Percentiles rank a stretch among this genome's conserved stretches.
Conservation (phyloP, 371 early-diverging fungal species). For the Mortierella sp. region DNA sequence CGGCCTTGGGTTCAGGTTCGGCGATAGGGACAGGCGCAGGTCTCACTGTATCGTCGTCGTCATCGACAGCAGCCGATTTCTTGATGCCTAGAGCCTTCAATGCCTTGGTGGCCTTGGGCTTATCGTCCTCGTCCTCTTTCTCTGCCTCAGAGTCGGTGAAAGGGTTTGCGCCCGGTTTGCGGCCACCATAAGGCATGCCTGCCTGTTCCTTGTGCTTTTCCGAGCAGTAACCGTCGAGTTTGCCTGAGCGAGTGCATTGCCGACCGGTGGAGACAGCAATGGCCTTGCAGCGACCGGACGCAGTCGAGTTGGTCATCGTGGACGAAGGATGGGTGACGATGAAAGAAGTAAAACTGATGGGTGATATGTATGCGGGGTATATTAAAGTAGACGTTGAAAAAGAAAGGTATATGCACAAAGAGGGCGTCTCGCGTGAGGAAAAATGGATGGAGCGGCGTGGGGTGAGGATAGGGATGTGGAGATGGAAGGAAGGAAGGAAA, state of each 20-base stretch:
- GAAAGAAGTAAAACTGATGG: not conserved
- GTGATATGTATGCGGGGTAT: not conserved
- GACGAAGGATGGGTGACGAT: not conserved
- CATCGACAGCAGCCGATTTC: constrained; percentile 6
- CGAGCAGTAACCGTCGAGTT: constrained; percentile 53
- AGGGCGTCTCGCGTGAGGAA: not conserved
- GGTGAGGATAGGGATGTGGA: constrained; percentile 2
- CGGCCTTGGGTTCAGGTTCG: not conserved
- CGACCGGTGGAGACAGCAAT: constrained; percentile 52
- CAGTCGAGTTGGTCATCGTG: constrained; percentile 1
- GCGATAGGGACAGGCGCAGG: not conserved
- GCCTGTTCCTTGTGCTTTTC: constrained; percentile 53
- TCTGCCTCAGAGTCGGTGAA: constrained; percentile 35
- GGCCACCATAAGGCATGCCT: constrained; percentile 14
- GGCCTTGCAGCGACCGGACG: constrained; percentile 40
- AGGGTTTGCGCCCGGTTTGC: constrained; percentile 8
- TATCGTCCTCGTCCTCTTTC: constrained; percentile 4
- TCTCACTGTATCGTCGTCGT: not conserved
- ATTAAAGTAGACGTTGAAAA: not conserved
- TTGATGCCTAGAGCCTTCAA: constrained; percentile 9
- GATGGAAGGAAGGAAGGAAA: not conserved
- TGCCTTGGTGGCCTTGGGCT: constrained; percentile 26
- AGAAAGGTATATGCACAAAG: not conserved
- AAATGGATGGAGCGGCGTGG: not conserved
- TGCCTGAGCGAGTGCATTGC: constrained; percentile 44